These are phyloP conservation scores for Debaryomyces singareniensis DNA, from an alignment of 1,139 yeast genomes.

Conservation along the genomic window DNA sequence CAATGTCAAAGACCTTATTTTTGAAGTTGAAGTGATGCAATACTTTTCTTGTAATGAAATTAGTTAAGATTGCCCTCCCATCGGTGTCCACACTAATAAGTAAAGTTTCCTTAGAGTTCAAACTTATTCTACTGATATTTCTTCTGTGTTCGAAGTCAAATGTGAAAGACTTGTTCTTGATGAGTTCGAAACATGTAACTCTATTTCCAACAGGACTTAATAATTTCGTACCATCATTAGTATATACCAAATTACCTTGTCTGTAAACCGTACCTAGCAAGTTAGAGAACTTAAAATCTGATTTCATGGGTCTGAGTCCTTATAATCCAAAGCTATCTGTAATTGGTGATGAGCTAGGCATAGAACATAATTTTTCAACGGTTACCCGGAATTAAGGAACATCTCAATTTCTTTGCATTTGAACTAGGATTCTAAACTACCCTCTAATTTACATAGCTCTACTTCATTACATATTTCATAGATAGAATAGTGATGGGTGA, in stretches of 20 bases:
- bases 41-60: slow-evolving; percentile 79
- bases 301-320: slow-evolving; percentile 25
- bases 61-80: slow-evolving; percentile 89
- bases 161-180: slow-evolving; percentile 81
- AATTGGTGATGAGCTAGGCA: not conserved
- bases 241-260: slow-evolving; percentile 83
- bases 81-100: slow-evolving; percentile 83
- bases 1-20: slow-evolving; percentile 64
- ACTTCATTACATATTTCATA: not conserved
- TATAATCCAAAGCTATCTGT: no score
- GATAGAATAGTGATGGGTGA: slow-evolving; percentile 25
- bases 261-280: slow-evolving; percentile 91
- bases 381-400: not conserved
- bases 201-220: slow-evolving; percentile 94
- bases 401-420: not conserved
- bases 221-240: slow-evolving; percentile 77
- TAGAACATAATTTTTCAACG: not conserved
- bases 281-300: slow-evolving; percentile 64
- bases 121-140: slow-evolving; percentile 71
- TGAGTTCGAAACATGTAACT: slow-evolving; percentile 80
- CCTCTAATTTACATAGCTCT: not conserved
- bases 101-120: slow-evolving; percentile 77
- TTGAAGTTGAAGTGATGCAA: slow-evolving; percentile 92
- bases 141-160: slow-evolving; percentile 90
- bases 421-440: not conserved